Conservation (phyloP, 495 filamentous ascomycete genomes). For the Physcia stellaris region DNA sequence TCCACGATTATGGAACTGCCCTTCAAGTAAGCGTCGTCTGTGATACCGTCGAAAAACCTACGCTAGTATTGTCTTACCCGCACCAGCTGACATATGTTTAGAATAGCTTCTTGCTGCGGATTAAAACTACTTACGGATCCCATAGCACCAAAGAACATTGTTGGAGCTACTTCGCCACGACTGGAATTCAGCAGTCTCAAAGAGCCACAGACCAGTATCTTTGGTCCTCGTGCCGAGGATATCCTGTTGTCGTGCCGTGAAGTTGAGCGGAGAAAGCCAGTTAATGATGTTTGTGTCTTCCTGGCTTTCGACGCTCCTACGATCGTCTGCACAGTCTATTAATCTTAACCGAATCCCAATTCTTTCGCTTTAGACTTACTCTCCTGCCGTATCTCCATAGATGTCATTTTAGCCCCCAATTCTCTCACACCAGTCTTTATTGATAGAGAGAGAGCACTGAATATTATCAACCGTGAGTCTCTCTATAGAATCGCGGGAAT, state of each 20-base stretch:
- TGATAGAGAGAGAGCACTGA: too few species aligned
- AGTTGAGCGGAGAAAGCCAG: constrained; percentile 3
- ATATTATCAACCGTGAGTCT: too few species aligned
- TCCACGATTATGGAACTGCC: constrained; percentile 26
- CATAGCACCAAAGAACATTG: constrained; percentile 4
- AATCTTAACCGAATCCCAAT: background rate
- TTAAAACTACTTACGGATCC: background rate
- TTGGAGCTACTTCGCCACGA: constrained; percentile 2
- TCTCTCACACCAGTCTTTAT: too few species aligned
- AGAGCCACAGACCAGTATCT: constrained; percentile 4
- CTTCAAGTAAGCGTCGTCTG: background rate
- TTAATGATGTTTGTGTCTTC: too few species aligned
- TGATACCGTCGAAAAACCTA: background rate
- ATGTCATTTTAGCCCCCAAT: too few species aligned
- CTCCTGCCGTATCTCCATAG: too few species aligned
- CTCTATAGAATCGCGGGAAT: too few species aligned
- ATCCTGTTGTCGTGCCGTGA: background rate
- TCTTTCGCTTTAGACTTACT: background rate
- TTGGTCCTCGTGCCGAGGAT: constrained; percentile 2
- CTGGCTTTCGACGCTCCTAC: background rate
- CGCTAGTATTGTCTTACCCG: constrained; percentile 8
- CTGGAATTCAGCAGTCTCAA: background rate
- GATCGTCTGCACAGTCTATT: background rate
- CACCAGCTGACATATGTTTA: constrained; percentile 4
- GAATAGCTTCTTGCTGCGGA: background rate